Percentiles rank a stretch among this genome's conserved stretches.
These are phyloP conservation scores for Aspergillus brunneoviolaceus DNA, from an alignment of 2,329 filamentous ascomycete genomes.

Conservation along the genomic window DNA sequence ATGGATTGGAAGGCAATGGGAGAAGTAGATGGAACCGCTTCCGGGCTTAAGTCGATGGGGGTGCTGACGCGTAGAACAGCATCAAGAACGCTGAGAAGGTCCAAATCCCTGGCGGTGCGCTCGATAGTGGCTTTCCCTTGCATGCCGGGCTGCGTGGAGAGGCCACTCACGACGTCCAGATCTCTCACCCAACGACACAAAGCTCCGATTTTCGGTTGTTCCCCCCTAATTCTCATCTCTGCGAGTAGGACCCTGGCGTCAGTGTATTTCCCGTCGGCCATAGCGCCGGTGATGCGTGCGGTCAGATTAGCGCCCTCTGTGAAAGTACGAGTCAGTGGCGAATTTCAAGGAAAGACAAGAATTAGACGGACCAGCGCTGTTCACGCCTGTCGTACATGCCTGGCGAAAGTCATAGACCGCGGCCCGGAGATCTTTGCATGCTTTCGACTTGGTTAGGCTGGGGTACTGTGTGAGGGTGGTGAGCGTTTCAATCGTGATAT, in stretches of 20 bases:
- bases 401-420: slow-evolving; percentile 70
- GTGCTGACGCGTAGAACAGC: slow-evolving; percentile 64
- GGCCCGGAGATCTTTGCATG: slow-evolving; percentile 64
- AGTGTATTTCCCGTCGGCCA: slow-evolving; percentile 64
- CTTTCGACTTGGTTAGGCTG: slow-evolving; percentile 64
- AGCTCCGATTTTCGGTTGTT: slow-evolving; percentile 66
- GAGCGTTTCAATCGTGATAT: slow-evolving; percentile 66
- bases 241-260: slow-evolving; percentile 66
- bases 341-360: background rate
- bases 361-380: slow-evolving; percentile 49
- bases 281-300: slow-evolving; percentile 63
- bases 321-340: slow-evolving; percentile 11
- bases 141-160: slow-evolving; percentile 57
- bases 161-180: slow-evolving; percentile 66
- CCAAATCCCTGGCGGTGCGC: slow-evolving; percentile 47
- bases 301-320: slow-evolving; percentile 62
- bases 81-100: slow-evolving; percentile 62
- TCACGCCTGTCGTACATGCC: slow-evolving; percentile 66
- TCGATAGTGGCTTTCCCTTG: slow-evolving; percentile 24
- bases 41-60: slow-evolving; percentile 51
- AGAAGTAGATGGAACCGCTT: slow-evolving; percentile 35
- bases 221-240: slow-evolving; percentile 67
- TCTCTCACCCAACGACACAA: slow-evolving; percentile 72
- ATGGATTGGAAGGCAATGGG: slow-evolving; percentile 60
- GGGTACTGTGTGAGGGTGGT: slow-evolving; percentile 59